Base-by-base conservation (phyloP, 306 rosid species). In the Mucuna pruriens region DNA sequence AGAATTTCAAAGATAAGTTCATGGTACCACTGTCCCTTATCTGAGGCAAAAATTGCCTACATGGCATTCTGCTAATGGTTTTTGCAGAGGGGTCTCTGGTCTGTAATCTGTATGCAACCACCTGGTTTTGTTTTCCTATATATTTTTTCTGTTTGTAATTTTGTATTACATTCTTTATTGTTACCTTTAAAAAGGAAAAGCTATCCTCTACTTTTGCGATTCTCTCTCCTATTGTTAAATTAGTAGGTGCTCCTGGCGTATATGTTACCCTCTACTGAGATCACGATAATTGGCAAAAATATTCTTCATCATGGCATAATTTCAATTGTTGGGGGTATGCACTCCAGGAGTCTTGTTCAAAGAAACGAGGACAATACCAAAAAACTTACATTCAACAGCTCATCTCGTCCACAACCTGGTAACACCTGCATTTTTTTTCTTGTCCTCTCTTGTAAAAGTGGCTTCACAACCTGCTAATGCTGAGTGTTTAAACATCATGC, bases 371-470 rank as follows among this genome's bases (percentile, higher is more conserved):
- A 31, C 51, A 51, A 71, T 58, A 62, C 12, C 4, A 66, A 65
- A 40, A 44, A 63, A 15, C 62, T 69, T 87, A 95, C 99, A 85
- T 89, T 89, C 85, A 95, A 79, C 77, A 95, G 83, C 82, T 95
- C 98, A 71, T 95, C 99, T 77, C 88, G 88, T 38, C 99, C 99
- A 70, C 90, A 84, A 46, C 98, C 99, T n/a, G 90, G 84, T 87
- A 95, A 81, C 44, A 95, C 97, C 81, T 95, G 97, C 75, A 95
- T 81, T 72, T 95, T 95, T 88, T 79, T 95, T 84, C 90, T 89
- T 8, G 99, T 95, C 74, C 98, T 89, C 86, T 95, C 99, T 78
- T 95, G 99, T 76, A 95, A 86, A 72, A 95, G 98, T 66, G 99
- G 99, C 88, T 93, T 93, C 84, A 95, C 98, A 78, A 91, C 99